Percentiles rank a stretch among this genome's conserved stretches.
phyloP scores from a whole-genome alignment of 345 rosid genomes.

The Brassica incana region DNA sequence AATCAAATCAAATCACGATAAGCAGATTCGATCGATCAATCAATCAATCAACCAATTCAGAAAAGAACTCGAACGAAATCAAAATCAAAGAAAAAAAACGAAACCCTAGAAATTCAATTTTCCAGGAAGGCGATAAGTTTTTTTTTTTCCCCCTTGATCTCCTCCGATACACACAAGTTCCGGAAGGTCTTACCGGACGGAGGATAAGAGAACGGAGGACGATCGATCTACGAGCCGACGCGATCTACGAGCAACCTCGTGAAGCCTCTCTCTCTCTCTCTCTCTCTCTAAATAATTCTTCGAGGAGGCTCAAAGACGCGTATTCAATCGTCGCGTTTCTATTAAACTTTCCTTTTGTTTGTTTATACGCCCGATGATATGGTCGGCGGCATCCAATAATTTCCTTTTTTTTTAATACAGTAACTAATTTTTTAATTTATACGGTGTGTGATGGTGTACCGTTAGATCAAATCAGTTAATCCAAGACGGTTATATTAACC shows the following conservation, averaged over 20 bases:
- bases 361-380: background rate
- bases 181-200: slow-evolving; percentile 58
- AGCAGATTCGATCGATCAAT: slow-evolving; percentile 21
- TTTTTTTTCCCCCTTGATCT: slow-evolving; percentile 37
- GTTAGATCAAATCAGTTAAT: background rate
- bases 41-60: slow-evolving; percentile 4
- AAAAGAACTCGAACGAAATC: background rate
- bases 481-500: background rate
- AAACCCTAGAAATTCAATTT: slow-evolving; percentile 50
- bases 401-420: slow-evolving; percentile 1
- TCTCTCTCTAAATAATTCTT: background rate
- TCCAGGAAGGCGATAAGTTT: slow-evolving; percentile 15
- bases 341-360: background rate
- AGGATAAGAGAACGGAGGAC: slow-evolving; percentile 10
- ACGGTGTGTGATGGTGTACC: background rate
- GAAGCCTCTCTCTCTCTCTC: slow-evolving; percentile 12
- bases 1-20: slow-evolving; percentile 30
- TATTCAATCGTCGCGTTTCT: background rate
- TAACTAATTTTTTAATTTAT: background rate
- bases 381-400: slow-evolving; percentile 30
- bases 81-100: background rate
- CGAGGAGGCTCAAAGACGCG: slow-evolving; percentile 26
- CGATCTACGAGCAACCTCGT: slow-evolving; percentile 18
- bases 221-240: slow-evolving; percentile 31
- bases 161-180: slow-evolving; percentile 44